Percentiles rank a stretch among this genome's conserved stretches.
Conservation (phyloP, 2,329 filamentous ascomycete species). For the Aspergillus brunneoviolaceus region DNA sequence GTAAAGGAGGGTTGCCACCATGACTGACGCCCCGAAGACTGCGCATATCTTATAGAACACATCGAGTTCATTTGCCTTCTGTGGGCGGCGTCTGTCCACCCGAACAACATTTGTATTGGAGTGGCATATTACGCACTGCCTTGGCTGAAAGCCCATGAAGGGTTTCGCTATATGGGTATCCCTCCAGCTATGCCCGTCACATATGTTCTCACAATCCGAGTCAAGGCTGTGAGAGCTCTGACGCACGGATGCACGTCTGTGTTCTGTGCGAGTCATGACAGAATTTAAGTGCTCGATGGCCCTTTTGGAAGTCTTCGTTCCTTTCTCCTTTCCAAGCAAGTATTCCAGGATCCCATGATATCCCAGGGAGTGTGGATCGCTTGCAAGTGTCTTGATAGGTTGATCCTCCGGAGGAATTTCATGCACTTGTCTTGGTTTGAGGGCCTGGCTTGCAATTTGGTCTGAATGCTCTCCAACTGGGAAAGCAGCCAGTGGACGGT, state of each 20-base stretch:
- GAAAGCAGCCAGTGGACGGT: not conserved
- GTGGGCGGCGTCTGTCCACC: not conserved
- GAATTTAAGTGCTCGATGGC: not conserved
- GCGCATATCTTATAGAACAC: conserved; percentile 5
- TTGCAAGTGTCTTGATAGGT: not conserved
- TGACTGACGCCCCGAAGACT: not conserved
- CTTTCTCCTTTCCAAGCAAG: not conserved
- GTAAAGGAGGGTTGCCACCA: not conserved
- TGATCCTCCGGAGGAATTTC: not conserved
- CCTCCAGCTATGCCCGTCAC: not conserved
- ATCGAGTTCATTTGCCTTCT: conserved; percentile 1
- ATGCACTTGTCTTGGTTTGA: not conserved
- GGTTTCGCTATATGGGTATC: not conserved
- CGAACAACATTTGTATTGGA: not conserved
- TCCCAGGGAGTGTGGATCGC: not conserved
- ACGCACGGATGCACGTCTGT: not conserved
- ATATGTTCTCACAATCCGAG: not conserved
- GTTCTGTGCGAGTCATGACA: not conserved
- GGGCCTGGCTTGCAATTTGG: not conserved
- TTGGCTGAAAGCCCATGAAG: not conserved
- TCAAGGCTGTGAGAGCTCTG: not conserved
- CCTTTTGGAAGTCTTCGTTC: not conserved
- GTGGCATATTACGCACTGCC: not conserved
- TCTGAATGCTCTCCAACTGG: not conserved
- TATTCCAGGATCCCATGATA: conserved; percentile 6